Percentiles rank a stretch among this genome's conserved stretches.
phyloP scores from a whole-genome alignment of 2,329 filamentous ascomycete genomes.

The Dothistroma septosporum region DNA sequence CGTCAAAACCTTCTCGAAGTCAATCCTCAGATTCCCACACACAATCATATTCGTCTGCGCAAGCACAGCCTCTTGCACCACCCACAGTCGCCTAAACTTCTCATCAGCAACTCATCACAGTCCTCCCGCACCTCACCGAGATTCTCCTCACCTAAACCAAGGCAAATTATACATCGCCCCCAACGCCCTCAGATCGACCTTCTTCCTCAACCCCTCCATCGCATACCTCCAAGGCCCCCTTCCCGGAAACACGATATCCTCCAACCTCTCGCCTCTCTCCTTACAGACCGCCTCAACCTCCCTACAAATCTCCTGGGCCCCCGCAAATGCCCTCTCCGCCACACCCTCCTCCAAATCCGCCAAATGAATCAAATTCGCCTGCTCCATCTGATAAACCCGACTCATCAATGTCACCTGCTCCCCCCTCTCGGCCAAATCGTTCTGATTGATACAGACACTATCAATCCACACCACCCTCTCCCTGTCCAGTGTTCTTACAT shows the following conservation, averaged over 20 bases:
- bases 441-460: constrained; percentile 5
- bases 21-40: background rate
- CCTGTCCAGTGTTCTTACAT: background rate
- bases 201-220: background rate
- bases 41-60: background rate
- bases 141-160: background rate
- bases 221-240: background rate
- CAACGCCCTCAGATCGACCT: background rate
- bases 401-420: constrained; percentile 1
- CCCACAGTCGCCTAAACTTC: background rate
- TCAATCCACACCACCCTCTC: constrained; percentile 3
- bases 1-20: background rate
- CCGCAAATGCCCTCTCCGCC: background rate
- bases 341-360: background rate
- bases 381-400: background rate
- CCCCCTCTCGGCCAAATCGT: background rate
- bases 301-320: background rate
- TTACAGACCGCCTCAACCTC: background rate
- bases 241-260: background rate
- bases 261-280: background rate
- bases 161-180: background rate
- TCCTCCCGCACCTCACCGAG: background rate
- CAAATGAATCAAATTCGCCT: background rate
- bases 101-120: background rate
- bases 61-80: constrained; percentile 2